Evolutionary conservation across 2,329 filamentous ascomycete species (phyloP).

Genomic region (Bipolaris victoriae): DNA sequence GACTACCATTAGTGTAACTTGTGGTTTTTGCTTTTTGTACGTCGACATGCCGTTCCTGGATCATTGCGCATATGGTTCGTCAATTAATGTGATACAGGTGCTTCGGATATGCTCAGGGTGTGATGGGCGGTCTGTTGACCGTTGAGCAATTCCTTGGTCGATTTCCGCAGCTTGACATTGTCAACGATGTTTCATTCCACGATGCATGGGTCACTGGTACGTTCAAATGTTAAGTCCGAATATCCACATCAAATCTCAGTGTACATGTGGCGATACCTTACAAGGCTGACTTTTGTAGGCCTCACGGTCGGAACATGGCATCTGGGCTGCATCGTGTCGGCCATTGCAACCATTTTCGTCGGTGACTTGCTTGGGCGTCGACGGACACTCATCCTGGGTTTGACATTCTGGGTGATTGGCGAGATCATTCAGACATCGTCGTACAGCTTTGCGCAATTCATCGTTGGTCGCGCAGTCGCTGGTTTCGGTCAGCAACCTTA

Average conservation of each 20-base stretch:
- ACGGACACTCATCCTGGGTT: constrained; percentile 57
- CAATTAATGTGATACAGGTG: constrained; percentile 41
- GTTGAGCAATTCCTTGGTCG: constrained; percentile 63
- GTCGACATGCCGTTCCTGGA: constrained; percentile 1
- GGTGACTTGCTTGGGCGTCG: constrained; percentile 59
- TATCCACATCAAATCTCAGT: neutral
- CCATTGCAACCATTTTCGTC: constrained; percentile 56
- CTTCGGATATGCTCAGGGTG: constrained; percentile 69
- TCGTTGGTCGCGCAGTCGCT: constrained; percentile 57
- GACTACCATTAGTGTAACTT: constrained; percentile 32
- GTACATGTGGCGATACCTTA: neutral
- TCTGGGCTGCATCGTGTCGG: constrained; percentile 65
- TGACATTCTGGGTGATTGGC: constrained; percentile 57
- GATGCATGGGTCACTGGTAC: constrained; percentile 37
- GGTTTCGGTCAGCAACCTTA: constrained; percentile 54
- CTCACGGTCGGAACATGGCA: constrained; percentile 42
- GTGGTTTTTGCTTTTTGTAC: constrained; percentile 39
- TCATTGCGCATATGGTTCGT: neutral
- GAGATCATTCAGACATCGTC: constrained; percentile 57
- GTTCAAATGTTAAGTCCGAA: neutral
- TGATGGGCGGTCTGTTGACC: constrained; percentile 72
- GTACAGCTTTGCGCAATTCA: constrained; percentile 57
- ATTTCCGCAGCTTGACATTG: constrained; percentile 37
- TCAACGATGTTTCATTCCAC: constrained; percentile 26
- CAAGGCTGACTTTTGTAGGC: constrained; percentile 21